Evolutionary conservation across 768 basidiomycete genomes (phyloP), one percentile per base, ranked within the genome.

Genomic region (Mycena venus): DNA sequence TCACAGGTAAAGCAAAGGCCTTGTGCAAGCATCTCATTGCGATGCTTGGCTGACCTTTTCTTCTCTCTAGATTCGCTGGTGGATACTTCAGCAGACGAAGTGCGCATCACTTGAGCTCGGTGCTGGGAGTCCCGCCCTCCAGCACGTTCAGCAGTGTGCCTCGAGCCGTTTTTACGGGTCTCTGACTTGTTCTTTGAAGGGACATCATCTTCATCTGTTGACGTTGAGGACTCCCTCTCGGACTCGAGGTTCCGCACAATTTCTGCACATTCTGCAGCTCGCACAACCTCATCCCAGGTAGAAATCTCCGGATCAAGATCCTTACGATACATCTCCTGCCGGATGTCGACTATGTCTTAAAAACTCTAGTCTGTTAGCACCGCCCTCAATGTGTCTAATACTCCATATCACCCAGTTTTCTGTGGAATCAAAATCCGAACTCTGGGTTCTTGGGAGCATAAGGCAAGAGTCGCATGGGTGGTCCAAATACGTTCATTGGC

Each of bases 1-100:
- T 42, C 40, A 42, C 40, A 42, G 15, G 1, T 67, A 49, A 81
- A 84, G 72, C 84, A 85, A 11, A 75, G 67, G 0, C 81, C 80
- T 42, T 78, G 73, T 2, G 77, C 77, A 2, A 69, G 34, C 6
- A 73, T 56, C 42, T 76, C 77, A 21, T 78, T 76, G 21, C 19
- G 47, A 2, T 23, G 38, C 74, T 42, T 42, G 10, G 40, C 40
- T 8, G 40, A 42, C 40, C 40, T 4, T 42, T 42, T 42, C 40
- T 42, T 73, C 9, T 55, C 29, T 27, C 62, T 60, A 7, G 25
- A 63, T 32, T 65, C 32, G 2, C n/a, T 15, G 23, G 29, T 29
- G 2, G 58, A 51, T 9, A 64, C 19, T 5, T 65, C 3, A 31
- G 31, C 55, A 31, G 21, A 29, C 12, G 55, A 56, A 32, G 9